A percentile compares a stretch with the other conserved stretches of the same genome.
Conservation (phyloP, 179 eudicot genomes). For the Beta corolliflora region DNA sequence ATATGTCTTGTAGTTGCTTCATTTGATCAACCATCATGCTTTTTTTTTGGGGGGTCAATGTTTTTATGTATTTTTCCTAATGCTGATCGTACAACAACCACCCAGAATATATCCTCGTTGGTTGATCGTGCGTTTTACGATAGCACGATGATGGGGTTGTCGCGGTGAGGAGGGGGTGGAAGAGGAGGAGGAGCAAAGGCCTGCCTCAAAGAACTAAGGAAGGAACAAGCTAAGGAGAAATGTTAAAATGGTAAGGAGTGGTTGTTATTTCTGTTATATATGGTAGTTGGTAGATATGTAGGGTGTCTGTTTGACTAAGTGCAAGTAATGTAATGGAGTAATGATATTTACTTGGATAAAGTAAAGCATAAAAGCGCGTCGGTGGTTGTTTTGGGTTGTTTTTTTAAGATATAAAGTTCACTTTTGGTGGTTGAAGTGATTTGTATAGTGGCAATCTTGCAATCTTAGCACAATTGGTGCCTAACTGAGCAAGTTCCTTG, state of each 20-base stretch:
- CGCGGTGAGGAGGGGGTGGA: conserved; percentile 2
- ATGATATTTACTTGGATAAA: conserved; percentile 4
- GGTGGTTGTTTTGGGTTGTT: neutral
- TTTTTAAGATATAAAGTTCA: neutral
- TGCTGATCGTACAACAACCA: neutral
- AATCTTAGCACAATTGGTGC: neutral
- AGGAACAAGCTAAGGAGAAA: too few relatives aligned
- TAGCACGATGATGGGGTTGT: neutral
- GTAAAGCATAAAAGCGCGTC: conserved; percentile 7
- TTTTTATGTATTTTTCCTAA: neutral
- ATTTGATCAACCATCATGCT: conserved; percentile 39
- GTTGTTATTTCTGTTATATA: conserved; percentile 21
- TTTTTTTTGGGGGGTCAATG: neutral
- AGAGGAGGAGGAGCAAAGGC: neutral
- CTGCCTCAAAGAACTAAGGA: neutral
- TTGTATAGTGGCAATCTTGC: neutral
- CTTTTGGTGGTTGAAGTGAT: neutral
- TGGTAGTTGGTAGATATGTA: neutral
- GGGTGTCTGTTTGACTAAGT: conserved; percentile 4
- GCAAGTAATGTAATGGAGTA: neutral
- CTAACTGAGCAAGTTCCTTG: conserved; percentile 12
- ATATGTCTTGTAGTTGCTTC: conserved; percentile 58
- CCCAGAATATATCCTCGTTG: neutral
- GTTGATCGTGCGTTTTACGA: neutral
- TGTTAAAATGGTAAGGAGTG: conserved; percentile 1